A percentile compares a stretch with the other conserved stretches of the same genome.
Evolutionary conservation across 2,329 filamentous ascomycete species (phyloP).

Genomic region (Cryphonectria parasitica): DNA sequence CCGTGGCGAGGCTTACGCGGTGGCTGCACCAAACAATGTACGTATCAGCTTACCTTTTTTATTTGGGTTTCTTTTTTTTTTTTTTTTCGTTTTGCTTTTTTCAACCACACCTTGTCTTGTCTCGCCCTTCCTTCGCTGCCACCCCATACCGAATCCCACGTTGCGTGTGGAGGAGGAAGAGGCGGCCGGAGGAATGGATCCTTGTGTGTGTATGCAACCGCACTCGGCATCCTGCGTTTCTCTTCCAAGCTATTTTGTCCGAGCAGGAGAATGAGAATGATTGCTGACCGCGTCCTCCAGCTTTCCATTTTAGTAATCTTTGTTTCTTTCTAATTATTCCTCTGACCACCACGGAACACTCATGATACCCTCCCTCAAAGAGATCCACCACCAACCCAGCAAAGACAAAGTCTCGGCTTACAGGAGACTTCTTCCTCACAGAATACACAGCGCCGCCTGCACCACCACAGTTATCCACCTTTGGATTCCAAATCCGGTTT

Average conservation of each 20-base stretch:
- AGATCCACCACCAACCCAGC: not conserved
- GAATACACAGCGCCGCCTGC: constrained; percentile 15
- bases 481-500: not conserved
- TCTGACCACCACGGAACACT: constrained; percentile 20
- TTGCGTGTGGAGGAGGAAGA: constrained; percentile 5
- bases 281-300: constrained; percentile 26
- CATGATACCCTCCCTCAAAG: constrained; percentile 15
- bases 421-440: not conserved
- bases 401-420: not conserved
- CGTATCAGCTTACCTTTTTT: constrained; percentile 28
- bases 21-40: constrained; percentile 19
- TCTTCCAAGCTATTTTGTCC: not conserved
- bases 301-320: constrained; percentile 18
- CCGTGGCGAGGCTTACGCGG: constrained; percentile 21
- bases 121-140: constrained; percentile 8
- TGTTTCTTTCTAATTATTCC: constrained; percentile 18
- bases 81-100: too few species aligned
- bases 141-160: constrained; percentile 19
- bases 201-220: constrained; percentile 18
- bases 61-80: too few species aligned
- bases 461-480: not conserved
- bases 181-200: not conserved
- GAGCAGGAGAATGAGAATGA: not conserved
- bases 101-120: not conserved
- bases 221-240: constrained; percentile 13